Conservation (phyloP, 2,329 filamentous ascomycete genomes). For the Fusarium hainanense region DNA sequence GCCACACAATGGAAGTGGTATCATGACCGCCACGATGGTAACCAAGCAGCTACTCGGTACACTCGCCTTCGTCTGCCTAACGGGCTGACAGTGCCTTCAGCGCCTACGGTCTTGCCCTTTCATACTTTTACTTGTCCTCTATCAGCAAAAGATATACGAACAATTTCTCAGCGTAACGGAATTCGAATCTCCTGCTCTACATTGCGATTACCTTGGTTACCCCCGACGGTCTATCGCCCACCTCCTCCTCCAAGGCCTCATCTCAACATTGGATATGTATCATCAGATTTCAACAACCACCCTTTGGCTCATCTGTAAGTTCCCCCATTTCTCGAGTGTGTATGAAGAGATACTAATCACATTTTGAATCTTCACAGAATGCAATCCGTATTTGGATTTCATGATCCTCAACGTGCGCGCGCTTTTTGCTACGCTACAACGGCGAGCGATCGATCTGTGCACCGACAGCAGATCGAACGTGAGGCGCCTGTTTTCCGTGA, state of each 20-base stretch:
- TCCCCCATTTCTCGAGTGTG: background rate
- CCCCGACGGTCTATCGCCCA: constrained; percentile 82
- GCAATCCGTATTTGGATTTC: constrained; percentile 97
- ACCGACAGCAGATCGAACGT: constrained; percentile 91
- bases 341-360: constrained; percentile 11
- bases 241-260: constrained; percentile 83
- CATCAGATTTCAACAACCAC: constrained; percentile 99
- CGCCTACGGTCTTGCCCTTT: constrained; percentile 94
- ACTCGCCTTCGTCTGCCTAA: constrained; percentile 77
- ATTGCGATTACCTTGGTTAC: constrained; percentile 86
- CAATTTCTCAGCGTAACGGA: constrained; percentile 95
- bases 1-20: constrained; percentile 88
- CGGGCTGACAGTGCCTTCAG: constrained; percentile 80
- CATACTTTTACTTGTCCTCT: constrained; percentile 97
- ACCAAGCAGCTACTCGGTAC: constrained; percentile 69
- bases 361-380: constrained; percentile 63
- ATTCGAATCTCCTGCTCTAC: constrained; percentile 93
- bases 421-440: constrained; percentile 98
- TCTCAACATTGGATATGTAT: constrained; percentile 95
- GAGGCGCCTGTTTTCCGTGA: constrained; percentile 94
- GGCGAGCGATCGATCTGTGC: constrained; percentile 85
- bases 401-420: constrained; percentile 77
- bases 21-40: constrained; percentile 77
- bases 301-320: constrained; percentile 86
- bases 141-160: constrained; percentile 88